Percentiles rank a stretch among this genome's conserved stretches.
These are phyloP conservation scores for Toxicodendron radicans DNA, from an alignment of 345 rosid genomes.

Conservation along the genomic window DNA sequence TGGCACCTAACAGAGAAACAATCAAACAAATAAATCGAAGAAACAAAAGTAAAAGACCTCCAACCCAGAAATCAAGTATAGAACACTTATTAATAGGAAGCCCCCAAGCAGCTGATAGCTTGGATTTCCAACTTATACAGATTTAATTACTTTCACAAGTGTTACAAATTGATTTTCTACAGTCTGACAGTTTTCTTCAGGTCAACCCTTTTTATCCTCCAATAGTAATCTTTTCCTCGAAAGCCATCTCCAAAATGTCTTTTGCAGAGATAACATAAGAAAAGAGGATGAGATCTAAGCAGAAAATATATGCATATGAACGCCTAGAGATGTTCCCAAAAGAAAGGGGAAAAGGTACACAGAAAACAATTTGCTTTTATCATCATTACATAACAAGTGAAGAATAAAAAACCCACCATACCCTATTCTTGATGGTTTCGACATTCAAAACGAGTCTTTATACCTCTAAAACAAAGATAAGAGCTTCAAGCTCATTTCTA, in stretches of 20 bases:
- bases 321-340: not conserved
- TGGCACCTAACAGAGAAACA: not conserved
- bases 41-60: not conserved
- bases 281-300: not conserved
- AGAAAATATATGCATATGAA: not conserved
- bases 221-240: not conserved
- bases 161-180: not conserved
- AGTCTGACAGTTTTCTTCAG: not conserved
- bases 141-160: not conserved
- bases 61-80: not conserved
- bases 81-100: not conserved
- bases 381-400: not conserved
- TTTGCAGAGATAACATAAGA: not conserved
- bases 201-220: not conserved
- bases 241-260: not conserved
- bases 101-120: not conserved
- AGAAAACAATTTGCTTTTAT: not conserved
- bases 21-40: constrained; percentile 3
- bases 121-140: not conserved
- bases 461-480: constrained; percentile 8
- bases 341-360: not conserved
- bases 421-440: not conserved
- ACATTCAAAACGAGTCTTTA: not conserved
- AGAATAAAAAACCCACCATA: not conserved
- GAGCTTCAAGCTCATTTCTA: constrained; percentile 2